phyloP scores from a whole-genome alignment of 768 basidiomycete genomes.

The Coprinopsis sp. region DNA sequence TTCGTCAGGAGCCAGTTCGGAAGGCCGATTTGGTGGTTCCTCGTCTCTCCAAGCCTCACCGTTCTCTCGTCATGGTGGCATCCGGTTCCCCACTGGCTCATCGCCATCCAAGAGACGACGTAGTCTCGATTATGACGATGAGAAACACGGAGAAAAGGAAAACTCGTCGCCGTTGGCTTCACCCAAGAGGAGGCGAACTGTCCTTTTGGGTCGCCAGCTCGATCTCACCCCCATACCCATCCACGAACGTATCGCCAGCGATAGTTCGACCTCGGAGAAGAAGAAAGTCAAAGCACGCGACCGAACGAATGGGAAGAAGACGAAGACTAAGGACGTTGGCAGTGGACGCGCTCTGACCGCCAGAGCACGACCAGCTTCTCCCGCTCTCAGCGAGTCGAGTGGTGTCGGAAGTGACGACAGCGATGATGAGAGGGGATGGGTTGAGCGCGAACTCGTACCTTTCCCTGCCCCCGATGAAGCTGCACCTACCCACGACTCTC shows the following conservation, averaged over 20 bases:
- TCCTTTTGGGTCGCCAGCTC: conserved; percentile 10
- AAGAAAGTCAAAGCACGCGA: neutral
- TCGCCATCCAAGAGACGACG: conserved; percentile 22
- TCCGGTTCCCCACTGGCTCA: conserved; percentile 11
- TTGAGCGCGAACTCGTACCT: conserved; percentile 4
- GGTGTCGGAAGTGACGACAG: conserved; percentile 22
- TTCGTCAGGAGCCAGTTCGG: conserved; percentile 3
- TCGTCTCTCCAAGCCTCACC: neutral
- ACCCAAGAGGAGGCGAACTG: conserved; percentile 1
- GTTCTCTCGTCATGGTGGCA: neutral
- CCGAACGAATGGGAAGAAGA: neutral
- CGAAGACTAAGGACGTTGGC: neutral
- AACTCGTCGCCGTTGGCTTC: conserved; percentile 34
- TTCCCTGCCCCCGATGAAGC: conserved; percentile 4
- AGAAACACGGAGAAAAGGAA: conserved; percentile 45
- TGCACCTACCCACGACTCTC: neutral
- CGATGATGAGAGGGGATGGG: conserved; percentile 28
- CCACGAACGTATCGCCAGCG: conserved; percentile 37
- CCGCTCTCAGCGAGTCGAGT: conserved; percentile 1
- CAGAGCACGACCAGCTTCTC: neutral
- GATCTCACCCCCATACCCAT: conserved; percentile 11
- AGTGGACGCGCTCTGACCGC: neutral
- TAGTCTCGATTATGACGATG: conserved; percentile 28
- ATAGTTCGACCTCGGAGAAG: neutral
- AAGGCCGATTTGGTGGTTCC: conserved; percentile 11